Evolutionary conservation across 192 early-diverging fungal genomes (phyloP), one percentile per base, ranked within the genome.

Genomic region (Bifiguratus adelaidae): DNA sequence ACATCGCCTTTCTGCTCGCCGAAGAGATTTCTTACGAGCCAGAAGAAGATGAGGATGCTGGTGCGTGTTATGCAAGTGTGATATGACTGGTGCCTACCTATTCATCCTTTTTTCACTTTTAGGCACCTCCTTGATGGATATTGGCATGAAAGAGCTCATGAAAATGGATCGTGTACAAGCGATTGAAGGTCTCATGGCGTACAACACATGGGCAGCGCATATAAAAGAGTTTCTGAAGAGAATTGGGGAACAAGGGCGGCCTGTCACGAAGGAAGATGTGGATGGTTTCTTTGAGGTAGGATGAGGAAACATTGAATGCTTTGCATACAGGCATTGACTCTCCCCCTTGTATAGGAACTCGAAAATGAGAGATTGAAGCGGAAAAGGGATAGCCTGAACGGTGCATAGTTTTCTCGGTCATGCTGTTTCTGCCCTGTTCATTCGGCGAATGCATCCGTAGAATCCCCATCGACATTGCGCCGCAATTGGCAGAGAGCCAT

Each of bases 171-270:
- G 81, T 16, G 70, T 82, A 0, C 59, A 75, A 35, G 82, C 88
- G 19, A 71, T 90, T 50, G 82, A 92, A 34, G 82, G 85, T 19
- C 71, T 82, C n/a, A 45, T 70, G n/a, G 85, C 85, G 3, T 90
- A 87, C 55, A 78, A 72, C 52, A 60, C 56, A 41, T 59, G 91
- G 65, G 63, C 80, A 38, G 72, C 71, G 40, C 74, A 80, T 19
- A 61, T 92, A 27, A 83, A 79, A 22, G 63, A 63, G 8, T 92
- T 77, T 47, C 59, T 92, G 34, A 60, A 67, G 7, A 63, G 73
- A 3, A 91, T 92, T 61, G 80, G 78, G 8, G 73, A 66, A n/a
- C 71, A 68, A n/a, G 88, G 85, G 21, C 73, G 74, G 36, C 70
- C 81, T 1, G 85, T 92, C 3, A 88, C 81, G 0, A 65, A 70